Conservation (phyloP, 176 grass and related monocot species). For the Aegilops longissima region DNA sequence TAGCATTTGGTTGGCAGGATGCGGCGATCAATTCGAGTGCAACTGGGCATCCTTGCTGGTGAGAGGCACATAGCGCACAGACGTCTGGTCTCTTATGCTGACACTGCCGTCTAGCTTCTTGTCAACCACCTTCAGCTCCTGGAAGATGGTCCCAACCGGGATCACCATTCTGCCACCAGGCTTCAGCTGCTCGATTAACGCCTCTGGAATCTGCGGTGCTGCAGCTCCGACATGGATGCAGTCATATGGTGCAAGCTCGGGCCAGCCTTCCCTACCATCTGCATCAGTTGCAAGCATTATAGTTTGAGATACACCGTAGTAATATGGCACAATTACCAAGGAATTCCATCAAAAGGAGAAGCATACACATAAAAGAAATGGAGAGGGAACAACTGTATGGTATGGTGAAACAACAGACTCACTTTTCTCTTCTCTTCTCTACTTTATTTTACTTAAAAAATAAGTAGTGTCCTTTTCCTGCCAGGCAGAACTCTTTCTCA, state of each 20-base stretch:
- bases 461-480: no score
- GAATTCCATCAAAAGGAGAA: background rate
- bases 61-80: slow-evolving; percentile 67
- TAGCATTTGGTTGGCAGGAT: slow-evolving; percentile 2
- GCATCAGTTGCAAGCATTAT: slow-evolving; percentile 22
- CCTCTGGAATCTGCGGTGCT: slow-evolving; percentile 56
- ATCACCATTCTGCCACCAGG: slow-evolving; percentile 85
- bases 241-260: slow-evolving; percentile 67
- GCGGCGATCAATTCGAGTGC: slow-evolving; percentile 36
- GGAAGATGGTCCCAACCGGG: slow-evolving; percentile 59
- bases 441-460: no score
- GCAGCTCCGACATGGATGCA: slow-evolving; percentile 84
- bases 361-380: background rate
- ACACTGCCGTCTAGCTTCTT: slow-evolving; percentile 60
- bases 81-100: slow-evolving; percentile 51
- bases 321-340: background rate
- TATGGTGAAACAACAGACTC: background rate
- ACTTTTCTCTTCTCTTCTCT: background rate
- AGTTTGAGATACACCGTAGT: background rate
- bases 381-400: background rate
- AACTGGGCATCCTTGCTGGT: slow-evolving; percentile 62
- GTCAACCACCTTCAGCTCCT: slow-evolving; percentile 83
- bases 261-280: slow-evolving; percentile 89
- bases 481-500: no score
- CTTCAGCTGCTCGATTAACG: slow-evolving; percentile 65